phyloP scores from a whole-genome alignment of 78 protist species.

The Dictyostelium capitatum region DNA sequence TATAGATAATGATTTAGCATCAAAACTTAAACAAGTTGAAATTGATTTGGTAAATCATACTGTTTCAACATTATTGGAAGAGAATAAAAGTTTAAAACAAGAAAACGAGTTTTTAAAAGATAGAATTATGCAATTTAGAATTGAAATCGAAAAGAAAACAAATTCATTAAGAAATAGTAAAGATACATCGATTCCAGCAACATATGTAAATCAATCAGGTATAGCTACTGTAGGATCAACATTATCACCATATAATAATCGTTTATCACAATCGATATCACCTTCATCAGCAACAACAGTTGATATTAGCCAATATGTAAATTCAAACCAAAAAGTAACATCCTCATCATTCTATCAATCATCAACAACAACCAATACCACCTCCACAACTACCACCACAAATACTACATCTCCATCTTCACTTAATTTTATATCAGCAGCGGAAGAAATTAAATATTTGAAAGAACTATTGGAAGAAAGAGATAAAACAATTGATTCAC shows the following conservation, averaged over 20 bases:
- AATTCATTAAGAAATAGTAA: background rate
- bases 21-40: slow-evolving; percentile 26
- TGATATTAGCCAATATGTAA: background rate
- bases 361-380: background rate
- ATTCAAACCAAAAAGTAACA: background rate
- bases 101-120: slow-evolving; percentile 50
- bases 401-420: background rate
- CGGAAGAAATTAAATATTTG: slow-evolving; percentile 1
- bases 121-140: slow-evolving; percentile 37
- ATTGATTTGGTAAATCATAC: slow-evolving; percentile 11
- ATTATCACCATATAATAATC: background rate
- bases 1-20: slow-evolving; percentile 7
- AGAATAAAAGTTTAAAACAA: background rate
- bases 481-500: slow-evolving; percentile 4
- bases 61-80: slow-evolving; percentile 3
- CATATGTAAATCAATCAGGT: background rate
- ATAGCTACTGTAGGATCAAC: background rate
- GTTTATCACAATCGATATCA: background rate
- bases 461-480: slow-evolving; percentile 38
- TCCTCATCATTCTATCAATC: background rate
- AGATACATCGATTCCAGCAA: background rate
- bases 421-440: background rate
- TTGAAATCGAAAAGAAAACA: slow-evolving; percentile 35
- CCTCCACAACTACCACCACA: background rate
- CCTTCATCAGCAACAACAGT: background rate